These are phyloP conservation scores for Immersiporthe knoxdaviesiana DNA, from an alignment of 2,329 filamentous ascomycete species.

Conservation along the genomic window DNA sequence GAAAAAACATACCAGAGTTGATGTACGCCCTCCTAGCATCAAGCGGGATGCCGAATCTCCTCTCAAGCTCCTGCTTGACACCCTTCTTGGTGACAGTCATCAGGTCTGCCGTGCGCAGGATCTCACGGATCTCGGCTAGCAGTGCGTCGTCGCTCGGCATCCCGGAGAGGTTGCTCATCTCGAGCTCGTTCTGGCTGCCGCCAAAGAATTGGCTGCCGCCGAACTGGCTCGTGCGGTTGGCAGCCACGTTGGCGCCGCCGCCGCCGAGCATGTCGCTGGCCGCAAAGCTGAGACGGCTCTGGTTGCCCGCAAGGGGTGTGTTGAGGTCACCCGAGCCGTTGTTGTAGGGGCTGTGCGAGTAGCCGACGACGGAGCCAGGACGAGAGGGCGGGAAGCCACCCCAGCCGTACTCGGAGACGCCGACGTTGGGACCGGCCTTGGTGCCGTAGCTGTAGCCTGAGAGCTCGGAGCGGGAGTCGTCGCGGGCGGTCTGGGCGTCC, in stretches of 20 bases:
- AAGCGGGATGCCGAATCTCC: conserved; percentile 82
- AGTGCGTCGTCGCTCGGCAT: conserved; percentile 88
- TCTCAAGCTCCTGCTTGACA: conserved; percentile 91
- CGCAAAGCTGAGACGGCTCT: conserved; percentile 76
- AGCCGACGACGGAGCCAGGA: conserved; percentile 58
- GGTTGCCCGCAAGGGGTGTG: conserved; percentile 52
- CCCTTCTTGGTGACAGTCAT: conserved; percentile 99
- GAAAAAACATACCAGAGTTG: conserved; percentile 73
- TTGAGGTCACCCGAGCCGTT: conserved; percentile 47
- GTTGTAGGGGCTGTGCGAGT: conserved; percentile 53
- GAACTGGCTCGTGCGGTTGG: conserved; percentile 63
- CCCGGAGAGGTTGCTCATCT: conserved; percentile 73
- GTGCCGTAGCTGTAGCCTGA: conserved; percentile 96
- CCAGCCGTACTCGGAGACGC: conserved; percentile 71
- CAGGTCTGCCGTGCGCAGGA: conserved; percentile 86
- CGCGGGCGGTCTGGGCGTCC: conserved; percentile 86
- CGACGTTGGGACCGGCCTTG: conserved; percentile 58
- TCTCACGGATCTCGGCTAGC: conserved; percentile 91
- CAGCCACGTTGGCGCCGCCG: conserved; percentile 10
- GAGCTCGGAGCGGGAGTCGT: conserved; percentile 81
- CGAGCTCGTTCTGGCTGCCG: conserved; percentile 65
- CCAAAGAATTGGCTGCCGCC: conserved; percentile 62
- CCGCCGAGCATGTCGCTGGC: conserved; percentile 63
- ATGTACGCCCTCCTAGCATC: conserved; percentile 93
- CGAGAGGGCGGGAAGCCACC: conserved; percentile 58